Evolutionary conservation across 768 basidiomycete genomes (phyloP).

Genomic region (Pisolithus microcarpus): DNA sequence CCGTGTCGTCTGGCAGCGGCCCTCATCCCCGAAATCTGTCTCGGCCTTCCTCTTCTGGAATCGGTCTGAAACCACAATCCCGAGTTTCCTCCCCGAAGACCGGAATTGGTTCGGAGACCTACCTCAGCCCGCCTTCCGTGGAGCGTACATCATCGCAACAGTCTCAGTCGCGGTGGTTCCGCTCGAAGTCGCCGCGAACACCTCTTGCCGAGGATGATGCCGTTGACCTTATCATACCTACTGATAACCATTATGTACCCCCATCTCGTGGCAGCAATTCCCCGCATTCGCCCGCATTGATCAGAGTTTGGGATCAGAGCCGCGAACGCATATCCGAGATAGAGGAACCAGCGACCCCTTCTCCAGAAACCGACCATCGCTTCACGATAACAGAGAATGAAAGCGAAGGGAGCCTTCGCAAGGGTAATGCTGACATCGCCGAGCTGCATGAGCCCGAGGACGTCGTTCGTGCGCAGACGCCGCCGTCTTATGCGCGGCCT

Average conservation of each 20-base stretch:
- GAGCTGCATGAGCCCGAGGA: conserved; percentile 4
- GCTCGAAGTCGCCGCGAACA: conserved; percentile 1
- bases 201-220: conserved; percentile 51
- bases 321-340: neutral
- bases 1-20: conserved; percentile 1
- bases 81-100: conserved; percentile 9
- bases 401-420: neutral
- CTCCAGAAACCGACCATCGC: neutral
- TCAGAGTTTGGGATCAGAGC: conserved; percentile 21
- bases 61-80: neutral
- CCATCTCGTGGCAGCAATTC: conserved; percentile 12
- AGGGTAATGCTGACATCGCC: neutral
- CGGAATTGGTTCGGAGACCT: conserved; percentile 2
- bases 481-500: conserved; percentile 11
- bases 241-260: conserved; percentile 12
- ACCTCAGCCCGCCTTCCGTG: conserved; percentile 1
- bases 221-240: conserved; percentile 72
- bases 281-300: conserved; percentile 14
- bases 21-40: neutral
- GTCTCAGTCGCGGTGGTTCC: conserved; percentile 7
- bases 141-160: conserved; percentile 9
- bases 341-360: neutral
- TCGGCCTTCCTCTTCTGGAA: neutral
- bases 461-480: conserved; percentile 12
- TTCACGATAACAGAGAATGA: conserved; percentile 7